These are phyloP conservation scores for Penicillium fimorum DNA, from an alignment of 495 filamentous ascomycete species.

Conservation along the genomic window DNA sequence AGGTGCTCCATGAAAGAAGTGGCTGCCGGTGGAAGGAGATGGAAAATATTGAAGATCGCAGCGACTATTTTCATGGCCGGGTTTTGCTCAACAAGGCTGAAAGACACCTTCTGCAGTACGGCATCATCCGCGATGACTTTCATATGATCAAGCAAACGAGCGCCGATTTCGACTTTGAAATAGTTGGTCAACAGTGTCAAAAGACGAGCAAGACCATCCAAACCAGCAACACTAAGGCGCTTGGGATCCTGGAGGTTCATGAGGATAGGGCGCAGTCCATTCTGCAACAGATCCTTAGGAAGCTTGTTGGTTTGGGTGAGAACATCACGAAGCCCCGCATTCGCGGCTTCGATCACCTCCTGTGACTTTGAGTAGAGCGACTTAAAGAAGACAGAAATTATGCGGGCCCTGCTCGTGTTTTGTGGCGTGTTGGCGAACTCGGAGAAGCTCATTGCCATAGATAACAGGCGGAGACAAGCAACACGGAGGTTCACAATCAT, in stretches of 20 bases:
- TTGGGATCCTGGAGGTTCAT: slow-evolving; percentile 95
- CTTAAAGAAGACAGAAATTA: slow-evolving; percentile 97
- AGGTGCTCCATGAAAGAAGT: slow-evolving; percentile 86
- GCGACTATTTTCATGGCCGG: slow-evolving; percentile 87
- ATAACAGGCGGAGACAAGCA: slow-evolving; percentile 87
- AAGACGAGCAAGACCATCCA: slow-evolving; percentile 87
- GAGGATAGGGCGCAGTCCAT: slow-evolving; percentile 88
- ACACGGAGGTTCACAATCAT: slow-evolving; percentile 89
- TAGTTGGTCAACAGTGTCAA: slow-evolving; percentile 92
- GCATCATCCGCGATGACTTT: slow-evolving; percentile 80
- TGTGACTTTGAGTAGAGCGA: slow-evolving; percentile 87
- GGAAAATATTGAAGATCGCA: slow-evolving; percentile 93
- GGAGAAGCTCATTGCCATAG: slow-evolving; percentile 85
- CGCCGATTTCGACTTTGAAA: slow-evolving; percentile 98
- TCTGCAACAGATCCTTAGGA: slow-evolving; percentile 92
- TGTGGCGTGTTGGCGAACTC: slow-evolving; percentile 73
- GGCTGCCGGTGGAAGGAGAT: slow-evolving; percentile 84
- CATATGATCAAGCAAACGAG: slow-evolving; percentile 86
- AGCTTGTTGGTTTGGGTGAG: slow-evolving; percentile 85
- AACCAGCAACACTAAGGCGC: slow-evolving; percentile 79
- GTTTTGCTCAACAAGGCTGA: slow-evolving; percentile 89
- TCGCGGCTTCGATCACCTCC: slow-evolving; percentile 92
- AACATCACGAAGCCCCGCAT: slow-evolving; percentile 80
- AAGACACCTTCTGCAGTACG: slow-evolving; percentile 83
- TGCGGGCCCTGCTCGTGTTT: slow-evolving; percentile 73